Evolutionary conservation across 23 red algal species (phyloP), one percentile per base, ranked within the genome.

Genomic region (Gracilaria vermiculophylla): DNA sequence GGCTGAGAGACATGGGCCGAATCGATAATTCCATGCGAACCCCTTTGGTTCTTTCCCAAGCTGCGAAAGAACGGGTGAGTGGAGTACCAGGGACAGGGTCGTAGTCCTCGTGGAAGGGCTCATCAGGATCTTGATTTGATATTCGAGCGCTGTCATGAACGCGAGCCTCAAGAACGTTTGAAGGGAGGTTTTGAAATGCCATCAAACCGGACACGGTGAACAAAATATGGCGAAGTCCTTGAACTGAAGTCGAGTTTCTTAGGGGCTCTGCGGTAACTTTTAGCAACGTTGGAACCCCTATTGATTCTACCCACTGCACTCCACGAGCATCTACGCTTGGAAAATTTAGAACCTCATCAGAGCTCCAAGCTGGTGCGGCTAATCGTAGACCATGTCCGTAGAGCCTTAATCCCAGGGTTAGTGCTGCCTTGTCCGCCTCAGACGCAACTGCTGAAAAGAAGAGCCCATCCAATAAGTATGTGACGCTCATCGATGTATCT

Each of bases 41-140:
- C 25, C 84, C 84, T 61, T 88, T 88, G 3, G 84, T 88, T 77
- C 84, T 76, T 69, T 88, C 84, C 84, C 84, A 88, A 23, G 84
- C 84, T 15, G 84, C 70, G 56, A 88, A 88, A 48, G 84, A 88
- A 29, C 84, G 24, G 20, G 84, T 72, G 19, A 88, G 66, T 2
- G 84, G 84, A 19, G 84, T 88, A 57, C 76, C 76, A 23, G 53
- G 45, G 0, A 79, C 50, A 1, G 67, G 39, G 47, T 73, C 67
- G 17, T 36, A 37, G 42, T 48, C 42, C 12, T 48, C 42, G 11
- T 47, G 20, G n/a, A 15, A 73, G 0, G 36, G 23, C 20, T 28
- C 24, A 10, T 73, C 67, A 42, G 39, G 67, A 20, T 43, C 49
- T 1, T 23, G 15, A 31, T 54, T 37, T 32, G 43, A 34, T 56